Percentiles rank a stretch among this genome's conserved stretches.
phyloP scores from a whole-genome alignment of 805 yeast species.

The Wickerhamomyces canadensis region DNA sequence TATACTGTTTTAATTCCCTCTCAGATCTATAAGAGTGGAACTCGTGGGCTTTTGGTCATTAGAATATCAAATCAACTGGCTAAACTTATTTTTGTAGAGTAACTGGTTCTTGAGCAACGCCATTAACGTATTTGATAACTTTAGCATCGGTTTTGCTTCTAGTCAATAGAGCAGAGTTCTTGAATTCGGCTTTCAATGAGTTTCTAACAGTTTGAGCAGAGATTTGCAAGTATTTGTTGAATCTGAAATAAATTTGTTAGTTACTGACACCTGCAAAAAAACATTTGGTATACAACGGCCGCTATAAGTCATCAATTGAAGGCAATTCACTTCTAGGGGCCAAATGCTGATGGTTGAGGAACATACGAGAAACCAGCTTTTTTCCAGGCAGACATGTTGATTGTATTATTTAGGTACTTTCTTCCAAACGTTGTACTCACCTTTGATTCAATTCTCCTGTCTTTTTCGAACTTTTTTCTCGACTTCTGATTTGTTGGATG shows the following conservation, averaged over 20 bases:
- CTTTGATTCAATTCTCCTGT: not conserved
- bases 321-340: too few relatives aligned
- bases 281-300: not conserved
- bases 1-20: too few relatives aligned
- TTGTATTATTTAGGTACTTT: not conserved
- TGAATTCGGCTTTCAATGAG: constrained; percentile 82
- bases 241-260: constrained; percentile 32
- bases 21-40: too few relatives aligned
- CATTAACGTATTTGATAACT: constrained; percentile 66
- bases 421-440: not conserved
- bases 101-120: constrained; percentile 39
- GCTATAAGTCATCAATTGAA: not conserved
- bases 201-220: constrained; percentile 86
- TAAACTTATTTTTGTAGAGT: constrained; percentile 24
- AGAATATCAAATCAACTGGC: not conserved
- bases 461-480: not conserved
- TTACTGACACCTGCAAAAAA: constrained; percentile 1
- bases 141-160: constrained; percentile 74
- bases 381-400: constrained; percentile 53
- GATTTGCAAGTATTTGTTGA: constrained; percentile 85
- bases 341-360: too few relatives aligned
- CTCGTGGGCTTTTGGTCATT: not conserved
- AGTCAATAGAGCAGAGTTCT: constrained; percentile 59
- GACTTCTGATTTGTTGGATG: constrained; percentile 2
- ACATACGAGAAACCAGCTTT: constrained; percentile 61